Evolutionary conservation across 1,139 yeast species (phyloP).

Genomic region (Zygoascus meyerae): DNA sequence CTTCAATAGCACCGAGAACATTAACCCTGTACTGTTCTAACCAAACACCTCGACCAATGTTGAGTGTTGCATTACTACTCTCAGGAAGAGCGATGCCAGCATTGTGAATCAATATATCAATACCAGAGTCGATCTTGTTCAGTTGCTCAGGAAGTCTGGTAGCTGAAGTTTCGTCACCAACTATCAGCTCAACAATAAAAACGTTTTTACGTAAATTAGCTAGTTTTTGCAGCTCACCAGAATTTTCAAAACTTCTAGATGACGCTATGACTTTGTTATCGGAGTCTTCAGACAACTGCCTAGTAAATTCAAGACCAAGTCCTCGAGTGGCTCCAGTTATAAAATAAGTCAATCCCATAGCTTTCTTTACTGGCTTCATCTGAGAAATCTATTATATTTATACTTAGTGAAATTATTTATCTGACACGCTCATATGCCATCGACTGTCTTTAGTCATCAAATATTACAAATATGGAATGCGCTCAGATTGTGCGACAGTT

Average conservation of each 20-base stretch:
- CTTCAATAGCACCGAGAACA: conserved; percentile 33
- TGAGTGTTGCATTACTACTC: conserved; percentile 13
- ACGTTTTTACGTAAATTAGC: conserved; percentile 22
- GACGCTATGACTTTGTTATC: conserved; percentile 32
- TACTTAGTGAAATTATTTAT: no score
- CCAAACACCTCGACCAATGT: conserved; percentile 29
- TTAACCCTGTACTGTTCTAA: conserved; percentile 29
- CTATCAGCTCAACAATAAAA: conserved; percentile 25
- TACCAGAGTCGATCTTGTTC: conserved; percentile 14
- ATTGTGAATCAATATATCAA: conserved; percentile 50
- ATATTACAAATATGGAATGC: no score
- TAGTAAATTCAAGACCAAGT: conserved; percentile 32
- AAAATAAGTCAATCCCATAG: conserved; percentile 17
- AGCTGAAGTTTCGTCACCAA: conserved; percentile 20
- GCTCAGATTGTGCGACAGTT: no score
- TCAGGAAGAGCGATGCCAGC: conserved; percentile 35
- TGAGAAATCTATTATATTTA: no score
- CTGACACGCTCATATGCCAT: no score
- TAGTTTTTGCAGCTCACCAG: conserved; percentile 11
- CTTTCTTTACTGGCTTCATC: no score
- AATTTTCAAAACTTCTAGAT: conserved; percentile 20
- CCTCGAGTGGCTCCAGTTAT: conserved; percentile 35
- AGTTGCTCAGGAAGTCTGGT: conserved; percentile 23
- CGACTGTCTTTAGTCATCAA: no score
- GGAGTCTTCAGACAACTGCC: conserved; percentile 22